Conservation (phyloP, 352 stramenopile species). For the Globisporangium ultimum region DNA sequence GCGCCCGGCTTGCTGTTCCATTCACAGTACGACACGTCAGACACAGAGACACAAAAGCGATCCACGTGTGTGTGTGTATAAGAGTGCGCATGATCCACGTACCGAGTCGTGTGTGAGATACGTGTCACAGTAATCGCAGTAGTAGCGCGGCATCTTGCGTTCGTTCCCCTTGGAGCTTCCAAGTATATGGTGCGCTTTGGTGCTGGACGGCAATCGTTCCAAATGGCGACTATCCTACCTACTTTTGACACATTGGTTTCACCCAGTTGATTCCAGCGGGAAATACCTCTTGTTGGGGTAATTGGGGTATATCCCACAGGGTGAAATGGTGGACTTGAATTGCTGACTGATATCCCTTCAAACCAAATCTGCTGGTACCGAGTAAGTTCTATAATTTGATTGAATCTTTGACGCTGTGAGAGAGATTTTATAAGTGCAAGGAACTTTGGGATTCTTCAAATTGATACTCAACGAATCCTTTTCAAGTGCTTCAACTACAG, state of each 20-base stretch:
- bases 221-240: not conserved
- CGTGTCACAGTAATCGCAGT: conserved; percentile 94
- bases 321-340: no score
- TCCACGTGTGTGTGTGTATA: not conserved
- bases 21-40: not conserved
- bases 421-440: no score
- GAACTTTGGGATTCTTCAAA: no score
- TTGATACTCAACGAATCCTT: no score
- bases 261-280: not conserved
- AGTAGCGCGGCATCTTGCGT: conserved; percentile 87
- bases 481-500: no score
- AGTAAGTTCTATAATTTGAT: no score
- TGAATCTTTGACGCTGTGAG: no score
- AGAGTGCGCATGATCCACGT: conserved; percentile 1
- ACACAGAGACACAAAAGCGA: conserved; percentile 2
- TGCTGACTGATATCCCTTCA: no score
- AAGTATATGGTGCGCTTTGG: not conserved
- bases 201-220: no score
- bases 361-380: no score
- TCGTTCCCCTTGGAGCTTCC: not conserved
- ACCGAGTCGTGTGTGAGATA: conserved; percentile 95
- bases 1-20: conserved; percentile 77
- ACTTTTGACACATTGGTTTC: not conserved
- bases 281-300: no score
- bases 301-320: no score